These are phyloP conservation scores for Pythium folliculosum DNA, from an alignment of 352 stramenopile species.

Conservation along the genomic window DNA sequence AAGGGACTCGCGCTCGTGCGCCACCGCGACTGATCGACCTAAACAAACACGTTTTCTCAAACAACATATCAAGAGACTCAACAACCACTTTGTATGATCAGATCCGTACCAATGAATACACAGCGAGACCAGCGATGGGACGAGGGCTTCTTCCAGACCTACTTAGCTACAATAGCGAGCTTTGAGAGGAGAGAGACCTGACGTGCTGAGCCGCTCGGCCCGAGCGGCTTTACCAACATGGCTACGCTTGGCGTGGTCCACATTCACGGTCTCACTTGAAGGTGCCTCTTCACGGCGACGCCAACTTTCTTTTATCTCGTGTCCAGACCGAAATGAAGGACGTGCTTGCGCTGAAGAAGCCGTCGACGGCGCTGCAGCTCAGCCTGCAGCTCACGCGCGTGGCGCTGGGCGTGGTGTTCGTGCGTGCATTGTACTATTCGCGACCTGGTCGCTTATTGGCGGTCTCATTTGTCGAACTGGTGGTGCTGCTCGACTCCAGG, in stretches of 20 bases:
- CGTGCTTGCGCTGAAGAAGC: constrained; percentile 55
- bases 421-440: neutral
- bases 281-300: neutral
- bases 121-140: too few relatives aligned
- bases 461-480: neutral
- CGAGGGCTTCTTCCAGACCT: too few relatives aligned
- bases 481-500: neutral
- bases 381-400: constrained; percentile 44
- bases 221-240: constrained; percentile 1
- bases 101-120: too few relatives aligned
- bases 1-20: constrained; percentile 71
- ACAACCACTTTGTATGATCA: neutral
- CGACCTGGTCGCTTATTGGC: neutral
- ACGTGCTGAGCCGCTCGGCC: too few relatives aligned
- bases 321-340: constrained; percentile 37
- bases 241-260: constrained; percentile 25
- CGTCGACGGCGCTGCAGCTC: constrained; percentile 46
- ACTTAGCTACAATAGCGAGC: too few relatives aligned
- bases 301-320: neutral
- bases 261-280: neutral
- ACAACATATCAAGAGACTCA: neutral
- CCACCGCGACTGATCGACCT: constrained; percentile 52
- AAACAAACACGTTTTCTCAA: constrained; percentile 37
- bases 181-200: too few relatives aligned
- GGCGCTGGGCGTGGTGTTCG: constrained; percentile 6